Conservation (phyloP, 2,329 filamentous ascomycete genomes). For the Cladosporium austrohemisphaericum region DNA sequence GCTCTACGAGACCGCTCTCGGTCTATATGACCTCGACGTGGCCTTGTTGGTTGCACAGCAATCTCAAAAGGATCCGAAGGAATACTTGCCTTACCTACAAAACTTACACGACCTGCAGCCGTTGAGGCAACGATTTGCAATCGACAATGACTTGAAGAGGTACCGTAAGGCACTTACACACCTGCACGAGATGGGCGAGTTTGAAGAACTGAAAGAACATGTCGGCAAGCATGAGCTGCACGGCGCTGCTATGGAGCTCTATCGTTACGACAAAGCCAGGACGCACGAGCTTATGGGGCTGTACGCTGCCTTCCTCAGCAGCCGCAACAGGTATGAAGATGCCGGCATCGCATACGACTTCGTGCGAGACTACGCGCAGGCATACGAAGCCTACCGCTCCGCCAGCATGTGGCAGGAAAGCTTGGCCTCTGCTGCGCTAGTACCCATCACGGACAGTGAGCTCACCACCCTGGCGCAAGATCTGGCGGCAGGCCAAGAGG, state of each 20-base stretch:
- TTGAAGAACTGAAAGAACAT: slow-evolving; percentile 76
- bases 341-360: slow-evolving; percentile 88
- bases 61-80: slow-evolving; percentile 88
- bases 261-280: slow-evolving; percentile 72
- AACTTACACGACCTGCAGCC: slow-evolving; percentile 71
- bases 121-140: slow-evolving; percentile 71
- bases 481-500: slow-evolving; percentile 73
- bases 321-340: slow-evolving; percentile 73
- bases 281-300: slow-evolving; percentile 67
- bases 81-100: slow-evolving; percentile 94
- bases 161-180: slow-evolving; percentile 72
- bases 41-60: slow-evolving; percentile 90
- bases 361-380: slow-evolving; percentile 67
- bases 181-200: slow-evolving; percentile 67
- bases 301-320: slow-evolving; percentile 75
- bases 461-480: slow-evolving; percentile 65
- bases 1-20: slow-evolving; percentile 84
- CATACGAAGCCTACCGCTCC: slow-evolving; percentile 77
- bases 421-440: slow-evolving; percentile 71
- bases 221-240: slow-evolving; percentile 77
- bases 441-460: slow-evolving; percentile 58
- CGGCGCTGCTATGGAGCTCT: slow-evolving; percentile 69
- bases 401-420: slow-evolving; percentile 90
- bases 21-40: slow-evolving; percentile 86
- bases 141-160: slow-evolving; percentile 82